A percentile compares a stretch with the other conserved stretches of the same genome.
Conservation (phyloP, 192 early-diverging fungal species). For the Dimargaris xerosporica region DNA sequence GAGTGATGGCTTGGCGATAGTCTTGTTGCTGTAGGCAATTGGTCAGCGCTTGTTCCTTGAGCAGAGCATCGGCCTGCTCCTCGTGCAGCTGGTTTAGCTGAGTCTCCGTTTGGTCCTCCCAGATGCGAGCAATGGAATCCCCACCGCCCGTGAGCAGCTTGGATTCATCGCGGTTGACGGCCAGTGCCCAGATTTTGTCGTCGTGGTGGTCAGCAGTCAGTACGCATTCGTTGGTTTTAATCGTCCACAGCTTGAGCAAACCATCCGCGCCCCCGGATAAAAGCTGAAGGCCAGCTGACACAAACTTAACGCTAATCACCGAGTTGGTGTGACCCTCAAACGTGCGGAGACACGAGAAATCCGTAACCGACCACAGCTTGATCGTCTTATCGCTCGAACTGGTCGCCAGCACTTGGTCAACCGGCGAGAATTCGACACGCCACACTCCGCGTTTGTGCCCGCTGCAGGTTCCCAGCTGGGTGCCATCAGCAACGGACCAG, state of each 20-base stretch:
- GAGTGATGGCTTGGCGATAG: constrained; percentile 77
- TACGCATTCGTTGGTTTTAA: constrained; percentile 79
- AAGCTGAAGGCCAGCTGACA: constrained; percentile 78
- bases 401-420: constrained; percentile 86
- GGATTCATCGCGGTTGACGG: constrained; percentile 50
- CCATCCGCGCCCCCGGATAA: constrained; percentile 82
- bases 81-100: constrained; percentile 60
- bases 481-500: constrained; percentile 74
- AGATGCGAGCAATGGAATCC: constrained; percentile 79
- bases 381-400: constrained; percentile 87
- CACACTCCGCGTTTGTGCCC: constrained; percentile 95
- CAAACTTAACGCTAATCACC: constrained; percentile 70
- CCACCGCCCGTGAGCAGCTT: constrained; percentile 77
- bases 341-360: constrained; percentile 81
- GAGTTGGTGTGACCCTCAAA: constrained; percentile 98
- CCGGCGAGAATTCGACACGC: constrained; percentile 85
- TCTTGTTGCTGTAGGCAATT: constrained; percentile 78
- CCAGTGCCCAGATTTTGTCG: constrained; percentile 88
- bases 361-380: constrained; percentile 84
- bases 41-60: constrained; percentile 81
- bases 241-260: constrained; percentile 92
- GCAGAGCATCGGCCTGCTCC: constrained; percentile 43
- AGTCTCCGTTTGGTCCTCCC: constrained; percentile 81
- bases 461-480: constrained; percentile 57
- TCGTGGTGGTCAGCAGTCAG: constrained; percentile 86